phyloP scores from a whole-genome alignment of 108 stramenopile species.

The Discostella pseudostelligera region DNA sequence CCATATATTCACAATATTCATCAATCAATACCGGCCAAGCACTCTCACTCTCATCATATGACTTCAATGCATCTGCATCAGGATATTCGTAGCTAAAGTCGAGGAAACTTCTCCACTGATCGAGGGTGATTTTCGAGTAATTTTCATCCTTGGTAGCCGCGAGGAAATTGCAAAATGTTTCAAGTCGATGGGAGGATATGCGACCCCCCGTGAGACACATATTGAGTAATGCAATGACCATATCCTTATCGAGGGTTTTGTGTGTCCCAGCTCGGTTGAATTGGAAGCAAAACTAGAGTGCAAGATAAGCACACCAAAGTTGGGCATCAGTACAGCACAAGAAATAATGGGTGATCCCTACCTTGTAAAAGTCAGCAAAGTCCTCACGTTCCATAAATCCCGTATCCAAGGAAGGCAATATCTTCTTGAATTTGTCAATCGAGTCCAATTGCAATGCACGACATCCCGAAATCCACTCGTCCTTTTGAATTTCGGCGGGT shows the following conservation, averaged over 20 bases:
- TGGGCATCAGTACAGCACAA: constrained; percentile 1
- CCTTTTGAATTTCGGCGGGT: constrained; percentile 74
- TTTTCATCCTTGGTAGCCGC: constrained; percentile 51
- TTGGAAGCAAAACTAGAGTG: constrained; percentile 75
- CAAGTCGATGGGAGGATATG: constrained; percentile 49
- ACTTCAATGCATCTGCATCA: constrained; percentile 53
- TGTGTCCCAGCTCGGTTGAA: constrained; percentile 91
- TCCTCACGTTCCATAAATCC: constrained; percentile 85
- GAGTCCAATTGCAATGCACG: constrained; percentile 54
- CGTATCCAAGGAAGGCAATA: constrained; percentile 75
- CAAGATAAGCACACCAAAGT: background rate
- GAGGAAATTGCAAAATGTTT: constrained; percentile 65
- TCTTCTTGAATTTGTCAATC: constrained; percentile 56
- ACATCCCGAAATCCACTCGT: constrained; percentile 79
- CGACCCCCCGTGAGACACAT: constrained; percentile 62
- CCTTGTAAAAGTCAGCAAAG: constrained; percentile 91
- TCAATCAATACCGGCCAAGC: constrained; percentile 88
- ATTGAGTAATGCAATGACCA: constrained; percentile 73
- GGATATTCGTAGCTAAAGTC: constrained; percentile 79
- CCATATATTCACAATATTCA: constrained; percentile 81
- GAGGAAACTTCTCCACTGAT: constrained; percentile 88
- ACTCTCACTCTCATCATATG: constrained; percentile 77
- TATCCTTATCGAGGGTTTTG: constrained; percentile 87
- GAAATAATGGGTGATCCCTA: constrained; percentile 18
- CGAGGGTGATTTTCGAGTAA: constrained; percentile 77